Conservation (phyloP, 2,329 filamentous ascomycete species). For the Chaetomiaceae sp. region DNA sequence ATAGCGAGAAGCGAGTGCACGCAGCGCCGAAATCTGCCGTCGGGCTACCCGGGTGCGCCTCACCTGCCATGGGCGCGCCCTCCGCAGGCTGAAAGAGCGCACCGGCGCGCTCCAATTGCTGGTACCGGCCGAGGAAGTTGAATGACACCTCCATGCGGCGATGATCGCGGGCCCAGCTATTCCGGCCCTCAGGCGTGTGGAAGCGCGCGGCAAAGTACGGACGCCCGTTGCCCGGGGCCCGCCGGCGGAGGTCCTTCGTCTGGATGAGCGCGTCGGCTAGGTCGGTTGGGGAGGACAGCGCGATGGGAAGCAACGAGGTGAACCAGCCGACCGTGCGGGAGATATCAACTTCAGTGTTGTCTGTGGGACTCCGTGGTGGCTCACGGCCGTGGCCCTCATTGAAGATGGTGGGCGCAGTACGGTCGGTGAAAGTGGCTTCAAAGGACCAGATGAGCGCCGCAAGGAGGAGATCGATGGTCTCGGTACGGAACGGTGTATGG, state of each 20-base stretch:
- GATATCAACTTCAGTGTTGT: slow-evolving; percentile 27
- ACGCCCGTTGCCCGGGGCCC: slow-evolving; percentile 31
- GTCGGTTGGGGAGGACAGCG: slow-evolving; percentile 5
- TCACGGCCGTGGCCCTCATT: slow-evolving; percentile 39
- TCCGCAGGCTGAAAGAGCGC: slow-evolving; percentile 26
- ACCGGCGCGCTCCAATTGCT: slow-evolving; percentile 37
- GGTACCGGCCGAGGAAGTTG: slow-evolving; percentile 42
- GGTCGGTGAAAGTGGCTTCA: slow-evolving; percentile 28
- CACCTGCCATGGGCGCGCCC: slow-evolving; percentile 18
- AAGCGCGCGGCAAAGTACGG: slow-evolving; percentile 34
- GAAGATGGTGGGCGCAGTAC: slow-evolving; percentile 32
- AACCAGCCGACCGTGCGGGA: slow-evolving; percentile 42
- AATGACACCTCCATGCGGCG: slow-evolving; percentile 41
- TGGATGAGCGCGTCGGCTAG: slow-evolving; percentile 19
- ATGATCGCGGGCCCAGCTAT: slow-evolving; percentile 25
- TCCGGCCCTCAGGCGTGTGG: slow-evolving; percentile 25
- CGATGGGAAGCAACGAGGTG: slow-evolving; percentile 35
- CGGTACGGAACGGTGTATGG: slow-evolving; percentile 30
- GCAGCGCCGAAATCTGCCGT: slow-evolving; percentile 21
- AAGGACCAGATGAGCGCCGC: slow-evolving; percentile 33
- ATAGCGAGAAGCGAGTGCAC: slow-evolving; percentile 31
- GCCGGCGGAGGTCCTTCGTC: slow-evolving; percentile 32
- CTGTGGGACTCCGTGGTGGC: slow-evolving; percentile 17
- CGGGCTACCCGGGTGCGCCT: slow-evolving; percentile 15
- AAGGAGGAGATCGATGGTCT: slow-evolving; percentile 35